These are phyloP conservation scores for Porcisia hertigi DNA, from an alignment of 208 protist genomes.

Conservation along the genomic window DNA sequence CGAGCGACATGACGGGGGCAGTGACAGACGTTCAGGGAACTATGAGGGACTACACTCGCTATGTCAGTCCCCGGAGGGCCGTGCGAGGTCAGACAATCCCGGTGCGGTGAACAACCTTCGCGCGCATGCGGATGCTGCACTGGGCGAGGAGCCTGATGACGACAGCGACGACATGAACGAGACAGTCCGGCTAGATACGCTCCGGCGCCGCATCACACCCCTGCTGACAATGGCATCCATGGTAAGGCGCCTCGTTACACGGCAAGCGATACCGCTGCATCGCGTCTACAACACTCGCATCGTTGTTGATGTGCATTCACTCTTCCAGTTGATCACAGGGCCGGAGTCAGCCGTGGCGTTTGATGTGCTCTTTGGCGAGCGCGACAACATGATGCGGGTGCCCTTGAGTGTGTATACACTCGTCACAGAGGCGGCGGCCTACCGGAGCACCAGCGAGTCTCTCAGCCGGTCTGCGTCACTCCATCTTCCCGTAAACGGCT, in stretches of 20 bases:
- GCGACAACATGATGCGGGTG: constrained; percentile 83
- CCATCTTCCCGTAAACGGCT: background rate
- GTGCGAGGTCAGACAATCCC: background rate
- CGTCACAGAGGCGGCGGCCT: constrained; percentile 40
- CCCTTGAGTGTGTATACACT: constrained; percentile 51
- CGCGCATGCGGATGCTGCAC: background rate
- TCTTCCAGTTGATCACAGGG: constrained; percentile 58
- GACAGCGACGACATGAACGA: constrained; percentile 20
- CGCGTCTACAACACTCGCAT: constrained; percentile 37
- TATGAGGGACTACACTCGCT: background rate
- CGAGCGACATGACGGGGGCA: background rate
- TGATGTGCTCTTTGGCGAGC: constrained; percentile 44
- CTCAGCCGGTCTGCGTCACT: constrained; percentile 4
- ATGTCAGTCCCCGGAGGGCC: background rate
- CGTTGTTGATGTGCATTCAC: constrained; percentile 67
- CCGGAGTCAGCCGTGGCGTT: constrained; percentile 37
- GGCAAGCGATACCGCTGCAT: constrained; percentile 24
- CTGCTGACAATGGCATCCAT: constrained; percentile 35
- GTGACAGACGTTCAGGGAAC: background rate
- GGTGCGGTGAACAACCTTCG: background rate
- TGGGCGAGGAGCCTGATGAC: background rate
- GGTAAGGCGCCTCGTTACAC: constrained; percentile 41
- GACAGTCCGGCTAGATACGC: constrained; percentile 47
- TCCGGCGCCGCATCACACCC: constrained; percentile 49
- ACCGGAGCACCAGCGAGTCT: constrained; percentile 14